Base-by-base conservation (phyloP, 768 basidiomycete genomes). In the Podaxis rugospora region DNA sequence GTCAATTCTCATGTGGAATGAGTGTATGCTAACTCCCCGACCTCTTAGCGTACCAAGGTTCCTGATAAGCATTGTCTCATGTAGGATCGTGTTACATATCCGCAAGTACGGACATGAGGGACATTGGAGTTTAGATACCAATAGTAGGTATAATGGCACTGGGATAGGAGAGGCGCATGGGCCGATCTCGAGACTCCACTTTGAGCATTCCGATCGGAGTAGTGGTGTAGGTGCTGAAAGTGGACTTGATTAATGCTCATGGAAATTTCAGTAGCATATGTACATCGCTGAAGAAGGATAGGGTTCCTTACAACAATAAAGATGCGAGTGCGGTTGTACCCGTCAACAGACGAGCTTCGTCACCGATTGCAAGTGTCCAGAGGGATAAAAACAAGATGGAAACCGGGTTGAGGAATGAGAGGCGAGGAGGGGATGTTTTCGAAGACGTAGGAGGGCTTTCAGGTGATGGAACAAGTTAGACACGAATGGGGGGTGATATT, bases 21-120 rank as follows among this genome's bases (percentile, higher is more conserved):
- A 6, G 9, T 18, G 5, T 11, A 6, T 14, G 11, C 9, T 54
- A 11, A 54, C n/a, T 10, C 36, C 25, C 11, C 53, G 21, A 28
- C 7, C n/a, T 44, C 11, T 27, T 36, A 55, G 54, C 10, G 40
- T 44, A 16, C 39, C 54, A 21, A 55, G 40, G 16, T 55, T 55
- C 37, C 18, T 55, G 40, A 40, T 55, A 18, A 49, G 47, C 23
- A 27, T 44, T 13, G 40, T 55, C 23, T 55, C 54, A 2, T 55
- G 54, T 27, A 35, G 54, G 27, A 55, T 55, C 2, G 25, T 55
- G 1, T 13, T 55, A 21, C 54, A 55, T 14, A 55, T 55, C 23
- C 54, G 54, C 6, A 55, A 55, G 21, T 55, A 55, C n/a, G 54
- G 54, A 25, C n/a, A 55, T 44, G 54, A 55, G 27, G 54, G 16